These are phyloP conservation scores for Oropetium thomaeum DNA, from an alignment of 176 grass and related monocot species.

Conservation along the genomic window DNA sequence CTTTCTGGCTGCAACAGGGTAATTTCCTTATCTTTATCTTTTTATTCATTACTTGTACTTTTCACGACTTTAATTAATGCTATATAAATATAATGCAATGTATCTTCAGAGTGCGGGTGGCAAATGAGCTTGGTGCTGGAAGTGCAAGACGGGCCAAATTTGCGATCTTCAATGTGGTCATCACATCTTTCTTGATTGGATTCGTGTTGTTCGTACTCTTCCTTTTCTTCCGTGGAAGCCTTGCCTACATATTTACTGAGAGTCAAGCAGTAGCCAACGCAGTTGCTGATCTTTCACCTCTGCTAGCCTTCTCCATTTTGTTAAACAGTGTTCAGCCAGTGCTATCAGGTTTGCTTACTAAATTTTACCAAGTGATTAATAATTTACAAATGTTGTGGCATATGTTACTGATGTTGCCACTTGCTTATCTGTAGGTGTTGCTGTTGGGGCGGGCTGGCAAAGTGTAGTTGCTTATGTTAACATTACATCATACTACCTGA, in stretches of 20 bases:
- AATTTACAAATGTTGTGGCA: background rate
- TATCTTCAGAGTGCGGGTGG: conserved; percentile 64
- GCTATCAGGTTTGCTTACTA: conserved; percentile 54
- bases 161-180: conserved; percentile 54
- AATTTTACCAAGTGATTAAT: background rate
- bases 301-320: conserved; percentile 83
- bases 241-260: conserved; percentile 80
- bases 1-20: conserved; percentile 74
- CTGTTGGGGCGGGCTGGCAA: conserved; percentile 78
- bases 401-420: background rate
- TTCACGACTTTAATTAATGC: background rate
- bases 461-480: conserved; percentile 77
- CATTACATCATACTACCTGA: conserved; percentile 72
- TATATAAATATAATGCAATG: background rate
- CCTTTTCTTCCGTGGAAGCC: conserved; percentile 49
- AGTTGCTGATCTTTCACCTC: conserved; percentile 59
- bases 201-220: conserved; percentile 55
- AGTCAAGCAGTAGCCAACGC: conserved; percentile 41
- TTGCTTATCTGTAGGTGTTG: conserved; percentile 55
- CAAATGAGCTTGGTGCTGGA: conserved; percentile 85
- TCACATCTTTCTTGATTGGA: conserved; percentile 50
- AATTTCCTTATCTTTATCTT: background rate
- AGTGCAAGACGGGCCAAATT: conserved; percentile 64
- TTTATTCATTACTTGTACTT: background rate
- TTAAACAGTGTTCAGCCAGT: conserved; percentile 89